Evolutionary conservation across 176 grass and related monocot genomes (phyloP).

Genomic region (Carex littledalei): DNA sequence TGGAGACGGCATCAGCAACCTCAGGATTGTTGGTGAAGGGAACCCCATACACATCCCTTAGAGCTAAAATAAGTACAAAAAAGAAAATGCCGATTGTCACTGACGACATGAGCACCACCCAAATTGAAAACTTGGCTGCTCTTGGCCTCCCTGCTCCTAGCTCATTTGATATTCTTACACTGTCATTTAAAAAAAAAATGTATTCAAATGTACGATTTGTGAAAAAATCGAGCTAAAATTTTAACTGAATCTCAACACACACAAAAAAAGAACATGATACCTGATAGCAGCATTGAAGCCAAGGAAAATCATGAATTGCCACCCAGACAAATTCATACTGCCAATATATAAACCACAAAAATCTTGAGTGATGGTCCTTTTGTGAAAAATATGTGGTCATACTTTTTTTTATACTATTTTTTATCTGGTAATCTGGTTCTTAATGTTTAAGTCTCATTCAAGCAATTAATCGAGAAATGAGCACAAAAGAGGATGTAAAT

Average conservation of each 20-base stretch:
- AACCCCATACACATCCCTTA: constrained; percentile 53
- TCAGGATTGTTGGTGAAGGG: constrained; percentile 75
- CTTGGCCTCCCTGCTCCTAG: constrained; percentile 61
- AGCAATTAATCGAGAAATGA: neutral
- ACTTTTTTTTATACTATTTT: neutral
- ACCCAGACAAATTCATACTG: constrained; percentile 60
- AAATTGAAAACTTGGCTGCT: constrained; percentile 54
- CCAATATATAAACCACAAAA: neutral
- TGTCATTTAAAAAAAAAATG: neutral
- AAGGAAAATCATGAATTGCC: constrained; percentile 88
- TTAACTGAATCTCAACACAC: neutral
- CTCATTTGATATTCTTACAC: constrained; percentile 86
- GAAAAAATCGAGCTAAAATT: neutral
- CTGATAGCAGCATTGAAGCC: constrained; percentile 85
- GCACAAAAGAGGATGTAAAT: neutral
- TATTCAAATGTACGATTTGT: too few species aligned
- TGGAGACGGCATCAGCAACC: constrained; percentile 44
- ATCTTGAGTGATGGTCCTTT: neutral
- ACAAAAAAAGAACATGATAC: neutral
- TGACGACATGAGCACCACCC: constrained; percentile 56
- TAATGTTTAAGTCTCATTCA: neutral
- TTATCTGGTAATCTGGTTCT: neutral
- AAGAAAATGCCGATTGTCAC: constrained; percentile 37
- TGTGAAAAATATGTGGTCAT: neutral
- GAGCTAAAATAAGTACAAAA: constrained; percentile 37